phyloP scores from a whole-genome alignment of 495 filamentous ascomycete genomes.

The Margaritispora aquatica region DNA sequence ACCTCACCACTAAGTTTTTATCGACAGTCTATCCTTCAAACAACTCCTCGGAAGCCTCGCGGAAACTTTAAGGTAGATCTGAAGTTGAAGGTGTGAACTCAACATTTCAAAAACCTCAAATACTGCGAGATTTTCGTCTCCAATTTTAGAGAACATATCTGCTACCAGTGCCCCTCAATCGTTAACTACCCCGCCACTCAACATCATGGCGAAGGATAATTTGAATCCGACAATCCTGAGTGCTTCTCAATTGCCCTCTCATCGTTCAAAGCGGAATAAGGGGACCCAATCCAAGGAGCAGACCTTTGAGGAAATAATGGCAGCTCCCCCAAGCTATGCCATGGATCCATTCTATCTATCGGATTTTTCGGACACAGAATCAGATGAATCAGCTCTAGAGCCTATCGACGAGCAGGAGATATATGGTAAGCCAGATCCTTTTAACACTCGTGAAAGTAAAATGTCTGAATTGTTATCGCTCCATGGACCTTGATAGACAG shows the following conservation, averaged over 20 bases:
- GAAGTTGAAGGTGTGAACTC: not conserved
- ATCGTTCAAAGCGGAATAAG: constrained; percentile 37
- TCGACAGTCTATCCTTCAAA: not conserved
- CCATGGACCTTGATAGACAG: too few species aligned
- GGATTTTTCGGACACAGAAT: constrained; percentile 30
- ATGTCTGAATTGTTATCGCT: too few species aligned
- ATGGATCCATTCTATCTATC: constrained; percentile 22
- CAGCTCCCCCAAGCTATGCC: constrained; percentile 15
- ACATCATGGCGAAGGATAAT: constrained; percentile 55
- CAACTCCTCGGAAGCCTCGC: not conserved
- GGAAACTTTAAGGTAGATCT: not conserved
- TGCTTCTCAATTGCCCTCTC: constrained; percentile 83
- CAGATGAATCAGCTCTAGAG: constrained; percentile 60
- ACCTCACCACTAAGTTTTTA: not conserved
- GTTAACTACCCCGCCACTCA: not conserved
- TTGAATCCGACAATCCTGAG: constrained; percentile 92
- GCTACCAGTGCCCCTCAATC: not conserved
- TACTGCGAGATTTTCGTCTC: not conserved
- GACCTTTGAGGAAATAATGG: constrained; percentile 10
- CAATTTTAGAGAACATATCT: not conserved
- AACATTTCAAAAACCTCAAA: not conserved
- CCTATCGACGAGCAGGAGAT: constrained; percentile 96
- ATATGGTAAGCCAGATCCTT: constrained; percentile 76
- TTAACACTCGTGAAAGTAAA: too few species aligned
- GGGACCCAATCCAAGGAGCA: constrained; percentile 4